Evolutionary conservation across 768 basidiomycete genomes (phyloP), one percentile per base, ranked within the genome.

Genomic region (Rubroboletus satanas): DNA sequence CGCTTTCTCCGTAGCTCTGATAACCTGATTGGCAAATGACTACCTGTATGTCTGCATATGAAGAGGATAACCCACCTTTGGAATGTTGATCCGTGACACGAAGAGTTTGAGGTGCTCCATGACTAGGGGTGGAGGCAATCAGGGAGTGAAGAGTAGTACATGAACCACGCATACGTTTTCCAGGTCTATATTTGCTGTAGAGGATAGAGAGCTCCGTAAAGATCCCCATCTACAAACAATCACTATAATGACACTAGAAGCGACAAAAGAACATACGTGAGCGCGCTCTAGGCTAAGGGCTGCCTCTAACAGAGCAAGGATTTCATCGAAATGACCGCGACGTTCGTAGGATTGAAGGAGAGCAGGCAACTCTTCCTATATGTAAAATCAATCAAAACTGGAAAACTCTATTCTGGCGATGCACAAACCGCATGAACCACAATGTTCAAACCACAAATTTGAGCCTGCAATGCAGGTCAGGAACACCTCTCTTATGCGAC

Each of bases 81-180:
- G 97, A 63, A 99, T 98, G 75, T 99, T 98, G 80, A 96, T 94
- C 50, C 95, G 88, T 36, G 91, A 84, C 32, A 92, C 90, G 64
- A 97, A 99, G 42, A 98, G 81, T 71, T 96, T 98, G 60, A 99
- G 80, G 74, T 98, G 97, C 65, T 99, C 97, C 95, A 99, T 97
- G 57, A 98, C 93, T 97, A 53, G 14, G 48, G 3, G 56, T 56
- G 54, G 54, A 45, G 49, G 39, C 21, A 28, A 46, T 61, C 7
- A 57, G 47, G 46, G 45, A 32, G 29, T 35, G 11, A 31, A 42
- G 9, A 36, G 18, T 6, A 31, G 36, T 37, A 15, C 35, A 39
- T 9, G 29, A 51, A 46, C n/a, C 31, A 17, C 1, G 77, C 89
- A 72, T 66, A 94, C 93, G 77, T 73, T 94, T 96, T 60, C 88